Base-by-base conservation (phyloP, 139 green algal species). In the Coccomyxa sp. region DNA sequence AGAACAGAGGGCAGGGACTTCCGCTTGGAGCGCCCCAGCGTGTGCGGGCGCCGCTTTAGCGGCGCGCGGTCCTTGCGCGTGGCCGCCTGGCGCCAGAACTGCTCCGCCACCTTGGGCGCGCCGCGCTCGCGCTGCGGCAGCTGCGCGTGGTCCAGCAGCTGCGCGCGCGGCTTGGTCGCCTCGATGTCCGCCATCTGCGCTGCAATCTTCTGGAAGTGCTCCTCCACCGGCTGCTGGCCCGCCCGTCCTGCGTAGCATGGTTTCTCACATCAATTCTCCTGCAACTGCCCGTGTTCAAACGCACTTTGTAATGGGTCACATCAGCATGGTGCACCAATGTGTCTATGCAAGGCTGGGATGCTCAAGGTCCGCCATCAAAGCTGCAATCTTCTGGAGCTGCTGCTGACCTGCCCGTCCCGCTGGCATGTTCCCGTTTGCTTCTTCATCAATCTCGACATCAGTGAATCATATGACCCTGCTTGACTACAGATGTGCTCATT, bases 81-180 rank as follows among this genome's bases (percentile, higher is more conserved):
- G 29, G 64, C 64, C 12, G 78, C 74, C 36, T 80, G 73, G 9
- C 86, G 78, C 84, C 85, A 90, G 68, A 86, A 92, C 7, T 35
- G 31, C 72, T 89, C 82, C 38, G 87, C 79, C 18, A 92, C 75
- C 24, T 55, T 76, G 64, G 37, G 38, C 24, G 68, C 50, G 29
- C 14, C 68, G 22, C 36, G 27, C 77, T 81, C 74, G 2, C 74
- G 77, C 31, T 69, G 69, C 8, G 90, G 90, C 77, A 95, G 81
- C 34, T 94, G 69, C 6, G 83, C 64, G 33, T 79, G 73, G 38
- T 89, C 81, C 82, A 94, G 38, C 16, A 94, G 86, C 39, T 82
- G 40, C 14, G 88, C 76, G 0, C 39, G 39, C 40, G 39, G 8
- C 33, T 36, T 31, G 55, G 2, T 74, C 68, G 82, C 85, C 69